Conservation (phyloP, 208 protist species). For the Trypanosoma caninum region DNA sequence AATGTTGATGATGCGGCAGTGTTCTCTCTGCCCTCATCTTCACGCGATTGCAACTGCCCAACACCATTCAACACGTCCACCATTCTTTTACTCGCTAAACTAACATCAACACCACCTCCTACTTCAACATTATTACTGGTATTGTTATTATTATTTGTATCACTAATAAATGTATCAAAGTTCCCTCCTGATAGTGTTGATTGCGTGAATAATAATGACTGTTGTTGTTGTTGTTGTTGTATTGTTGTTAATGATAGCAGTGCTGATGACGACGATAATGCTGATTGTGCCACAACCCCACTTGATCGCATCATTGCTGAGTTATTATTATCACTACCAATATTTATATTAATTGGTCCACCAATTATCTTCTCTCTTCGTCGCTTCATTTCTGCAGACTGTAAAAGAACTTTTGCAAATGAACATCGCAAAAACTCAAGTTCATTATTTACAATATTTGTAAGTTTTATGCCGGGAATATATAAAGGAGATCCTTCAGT, state of each 20-base stretch:
- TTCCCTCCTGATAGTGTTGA: too few relatives aligned
- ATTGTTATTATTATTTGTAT: not conserved
- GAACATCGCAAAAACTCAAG: conserved; percentile 70
- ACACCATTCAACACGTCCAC: not conserved
- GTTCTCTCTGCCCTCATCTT: not conserved
- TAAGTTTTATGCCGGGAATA: conserved; percentile 84
- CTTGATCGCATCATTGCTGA: conserved; percentile 18
- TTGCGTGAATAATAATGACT: too few relatives aligned
- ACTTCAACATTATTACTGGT: not conserved
- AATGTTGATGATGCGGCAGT: too few relatives aligned
- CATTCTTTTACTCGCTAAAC: too few relatives aligned
- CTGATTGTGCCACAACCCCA: not conserved
- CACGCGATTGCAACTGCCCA: conserved; percentile 2
- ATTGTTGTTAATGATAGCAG: too few relatives aligned
- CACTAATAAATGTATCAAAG: too few relatives aligned
- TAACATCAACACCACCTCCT: too few relatives aligned
- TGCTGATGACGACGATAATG: not conserved
- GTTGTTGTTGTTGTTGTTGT: conserved; percentile 4
- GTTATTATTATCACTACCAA: too few relatives aligned
- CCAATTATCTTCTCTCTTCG: conserved; percentile 31
- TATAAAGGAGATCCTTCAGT: conserved; percentile 65
- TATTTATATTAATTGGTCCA: conserved; percentile 13
- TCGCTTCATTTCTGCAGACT: conserved; percentile 64
- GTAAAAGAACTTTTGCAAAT: conserved; percentile 71
- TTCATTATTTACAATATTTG: conserved; percentile 80